phyloP scores from a whole-genome alignment of 768 basidiomycete genomes.

The Lactarius sanguifluus region DNA sequence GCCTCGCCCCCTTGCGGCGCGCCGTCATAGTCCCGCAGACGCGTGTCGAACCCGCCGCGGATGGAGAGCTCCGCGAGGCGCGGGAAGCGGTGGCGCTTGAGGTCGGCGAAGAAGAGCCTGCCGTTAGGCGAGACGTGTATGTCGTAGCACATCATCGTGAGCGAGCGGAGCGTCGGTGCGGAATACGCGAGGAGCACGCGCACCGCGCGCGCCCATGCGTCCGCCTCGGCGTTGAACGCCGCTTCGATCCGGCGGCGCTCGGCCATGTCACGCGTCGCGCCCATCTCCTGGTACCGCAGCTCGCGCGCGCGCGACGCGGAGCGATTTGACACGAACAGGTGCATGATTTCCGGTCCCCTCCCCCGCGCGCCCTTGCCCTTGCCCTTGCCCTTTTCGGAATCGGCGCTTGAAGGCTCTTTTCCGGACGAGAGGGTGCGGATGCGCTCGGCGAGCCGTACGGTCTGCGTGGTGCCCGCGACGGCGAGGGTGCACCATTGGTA shows the following conservation, averaged over 20 bases:
- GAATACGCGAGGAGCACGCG: conserved; percentile 26
- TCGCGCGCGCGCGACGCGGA: conserved; percentile 17
- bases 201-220: conserved; percentile 22
- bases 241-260: conserved; percentile 22
- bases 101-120: conserved; percentile 27
- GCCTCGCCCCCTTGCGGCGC: neutral
- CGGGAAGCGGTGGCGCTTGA: conserved; percentile 22
- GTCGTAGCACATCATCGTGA: conserved; percentile 29
- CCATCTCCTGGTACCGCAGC: conserved; percentile 23
- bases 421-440: neutral
- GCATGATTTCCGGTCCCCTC: conserved; percentile 16
- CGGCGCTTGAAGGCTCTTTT: neutral
- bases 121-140: conserved; percentile 28
- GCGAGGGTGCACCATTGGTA: conserved; percentile 45
- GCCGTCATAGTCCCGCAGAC: conserved; percentile 19
- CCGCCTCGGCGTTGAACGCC: conserved; percentile 25
- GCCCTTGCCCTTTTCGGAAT: conserved; percentile 1
- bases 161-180: conserved; percentile 26
- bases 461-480: conserved; percentile 35
- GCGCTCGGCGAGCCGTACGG: conserved; percentile 33
- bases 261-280: conserved; percentile 19
- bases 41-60: conserved; percentile 29
- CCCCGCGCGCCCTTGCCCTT: neutral
- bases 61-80: conserved; percentile 27
- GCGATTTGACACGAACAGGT: conserved; percentile 28